Conservation (phyloP, 2,329 filamentous ascomycete genomes). For the Stachybotrys echinatus region DNA sequence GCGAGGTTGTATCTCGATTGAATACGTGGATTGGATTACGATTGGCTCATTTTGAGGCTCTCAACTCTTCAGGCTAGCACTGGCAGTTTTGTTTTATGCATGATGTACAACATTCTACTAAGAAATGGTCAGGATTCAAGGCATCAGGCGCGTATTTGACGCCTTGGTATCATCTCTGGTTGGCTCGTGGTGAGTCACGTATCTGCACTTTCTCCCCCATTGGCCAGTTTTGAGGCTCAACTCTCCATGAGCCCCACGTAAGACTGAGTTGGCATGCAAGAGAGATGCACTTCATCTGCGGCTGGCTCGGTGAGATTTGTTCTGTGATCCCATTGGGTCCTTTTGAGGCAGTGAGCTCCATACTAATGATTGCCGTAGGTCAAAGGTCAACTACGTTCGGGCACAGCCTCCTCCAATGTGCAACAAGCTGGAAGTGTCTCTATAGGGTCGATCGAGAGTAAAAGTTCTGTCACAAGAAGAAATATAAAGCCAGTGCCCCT, state of each 20-base stretch:
- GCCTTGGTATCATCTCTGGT: not conserved
- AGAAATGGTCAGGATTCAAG: not conserved
- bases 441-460: not conserved
- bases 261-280: not conserved
- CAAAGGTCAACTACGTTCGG: not conserved
- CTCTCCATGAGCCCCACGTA: not conserved
- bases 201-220: not conserved
- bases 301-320: not conserved
- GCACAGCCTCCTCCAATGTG: not conserved
- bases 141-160: not conserved
- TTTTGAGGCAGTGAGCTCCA: not conserved
- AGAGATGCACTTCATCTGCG: not conserved
- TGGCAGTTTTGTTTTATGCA: not conserved
- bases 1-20: not conserved
- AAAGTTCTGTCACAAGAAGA: not conserved
- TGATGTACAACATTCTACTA: not conserved
- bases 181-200: not conserved
- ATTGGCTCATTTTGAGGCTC: not conserved
- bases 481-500: not conserved
- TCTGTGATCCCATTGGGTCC: not conserved
- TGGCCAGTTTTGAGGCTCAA: not conserved
- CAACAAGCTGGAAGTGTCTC: not conserved
- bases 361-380: not conserved
- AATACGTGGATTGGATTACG: not conserved
- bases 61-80: not conserved